These are phyloP conservation scores for Aureobasidium sp. DNA, from an alignment of 2,329 filamentous ascomycete genomes.

Conservation along the genomic window DNA sequence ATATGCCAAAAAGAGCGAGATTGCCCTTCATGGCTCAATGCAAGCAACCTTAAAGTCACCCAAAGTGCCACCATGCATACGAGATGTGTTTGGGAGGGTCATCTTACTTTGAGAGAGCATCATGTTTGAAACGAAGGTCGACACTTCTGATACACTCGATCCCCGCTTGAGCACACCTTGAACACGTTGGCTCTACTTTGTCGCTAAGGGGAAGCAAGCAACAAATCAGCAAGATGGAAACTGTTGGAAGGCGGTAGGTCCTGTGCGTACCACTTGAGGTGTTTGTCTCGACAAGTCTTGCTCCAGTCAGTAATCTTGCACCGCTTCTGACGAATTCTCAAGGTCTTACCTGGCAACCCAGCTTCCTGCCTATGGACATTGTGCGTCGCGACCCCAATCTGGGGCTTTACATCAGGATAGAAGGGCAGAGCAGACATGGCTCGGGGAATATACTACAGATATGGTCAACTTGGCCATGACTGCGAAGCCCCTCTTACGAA, in stretches of 20 bases:
- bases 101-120: conserved; percentile 23
- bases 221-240: neutral
- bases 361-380: neutral
- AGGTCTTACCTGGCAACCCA: neutral
- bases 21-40: too few species aligned
- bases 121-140: conserved; percentile 26
- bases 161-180: conserved; percentile 22
- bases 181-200: conserved; percentile 21
- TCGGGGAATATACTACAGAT: neutral
- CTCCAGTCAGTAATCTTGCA: neutral
- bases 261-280: conserved; percentile 21
- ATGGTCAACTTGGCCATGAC: neutral
- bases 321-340: neutral
- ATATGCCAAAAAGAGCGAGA: too few species aligned
- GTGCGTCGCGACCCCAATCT: neutral
- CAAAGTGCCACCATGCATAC: too few species aligned
- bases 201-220: conserved; percentile 16
- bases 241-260: neutral
- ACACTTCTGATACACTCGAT: conserved; percentile 25
- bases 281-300: conserved; percentile 21
- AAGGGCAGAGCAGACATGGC: neutral
- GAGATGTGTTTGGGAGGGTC: neutral
- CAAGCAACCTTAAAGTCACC: too few species aligned
- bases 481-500: too few species aligned
- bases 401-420: too few species aligned